Conservation (phyloP, 1,284 basidiomycete genomes). For the Microbotryomycetes sp. region DNA sequence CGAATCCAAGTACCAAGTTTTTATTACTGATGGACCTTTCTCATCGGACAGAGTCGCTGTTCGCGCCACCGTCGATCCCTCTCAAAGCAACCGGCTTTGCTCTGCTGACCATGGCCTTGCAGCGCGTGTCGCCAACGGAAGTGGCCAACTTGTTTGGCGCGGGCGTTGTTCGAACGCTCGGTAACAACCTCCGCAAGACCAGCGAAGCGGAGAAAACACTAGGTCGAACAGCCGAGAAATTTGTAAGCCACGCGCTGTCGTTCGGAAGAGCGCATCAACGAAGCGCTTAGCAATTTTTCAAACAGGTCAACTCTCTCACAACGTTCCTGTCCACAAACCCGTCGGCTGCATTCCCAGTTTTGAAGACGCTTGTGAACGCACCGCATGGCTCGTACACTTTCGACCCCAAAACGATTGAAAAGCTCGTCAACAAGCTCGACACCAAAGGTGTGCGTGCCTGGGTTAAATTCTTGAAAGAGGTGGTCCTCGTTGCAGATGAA, state of each 20-base stretch:
- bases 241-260: slow-evolving; percentile 70
- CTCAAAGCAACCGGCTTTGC: slow-evolving; percentile 95
- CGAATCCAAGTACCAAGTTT: background rate
- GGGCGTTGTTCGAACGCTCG: slow-evolving; percentile 95
- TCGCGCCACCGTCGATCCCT: slow-evolving; percentile 75
- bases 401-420: slow-evolving; percentile 75
- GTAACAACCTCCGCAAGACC: slow-evolving; percentile 78
- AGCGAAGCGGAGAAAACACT: slow-evolving; percentile 27
- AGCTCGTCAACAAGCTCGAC: slow-evolving; percentile 70
- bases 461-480: slow-evolving; percentile 61
- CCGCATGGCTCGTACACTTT: slow-evolving; percentile 25
- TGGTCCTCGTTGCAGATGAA: slow-evolving; percentile 43
- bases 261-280: slow-evolving; percentile 64
- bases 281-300: slow-evolving; percentile 73
- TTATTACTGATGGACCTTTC: no score
- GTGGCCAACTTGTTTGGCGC: slow-evolving; percentile 85
- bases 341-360: slow-evolving; percentile 12
- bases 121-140: slow-evolving; percentile 58
- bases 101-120: slow-evolving; percentile 74
- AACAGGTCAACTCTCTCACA: slow-evolving; percentile 12
- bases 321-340: slow-evolving; percentile 18
- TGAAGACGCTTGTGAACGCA: slow-evolving; percentile 19
- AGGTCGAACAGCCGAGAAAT: slow-evolving; percentile 50
- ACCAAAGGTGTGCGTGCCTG: slow-evolving; percentile 69
- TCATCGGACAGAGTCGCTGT: slow-evolving; percentile 64